phyloP scores from a whole-genome alignment of 805 yeast genomes.

The Blastobotrys chiropterorum region DNA sequence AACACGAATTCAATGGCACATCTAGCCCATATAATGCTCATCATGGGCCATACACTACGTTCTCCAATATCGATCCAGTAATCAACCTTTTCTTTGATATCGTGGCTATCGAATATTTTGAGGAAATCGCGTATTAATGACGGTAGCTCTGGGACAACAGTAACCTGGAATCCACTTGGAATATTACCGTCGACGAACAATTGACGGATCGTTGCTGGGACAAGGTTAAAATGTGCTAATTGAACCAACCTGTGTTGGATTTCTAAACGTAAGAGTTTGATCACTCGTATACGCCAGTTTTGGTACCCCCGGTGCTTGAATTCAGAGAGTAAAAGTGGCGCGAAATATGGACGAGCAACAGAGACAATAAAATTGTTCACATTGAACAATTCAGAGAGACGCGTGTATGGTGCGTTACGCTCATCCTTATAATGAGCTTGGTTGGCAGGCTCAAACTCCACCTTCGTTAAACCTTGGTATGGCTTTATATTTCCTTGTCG shows the following conservation, averaged over 20 bases:
- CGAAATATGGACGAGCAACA: slow-evolving; percentile 87
- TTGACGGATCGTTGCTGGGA: slow-evolving; percentile 64
- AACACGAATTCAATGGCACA: slow-evolving; percentile 85
- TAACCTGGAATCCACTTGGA: slow-evolving; percentile 76
- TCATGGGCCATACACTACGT: slow-evolving; percentile 85
- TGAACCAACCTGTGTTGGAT: slow-evolving; percentile 78
- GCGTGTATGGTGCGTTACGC: slow-evolving; percentile 68
- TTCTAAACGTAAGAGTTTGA: slow-evolving; percentile 65
- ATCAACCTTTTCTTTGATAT: slow-evolving; percentile 64
- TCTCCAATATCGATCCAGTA: slow-evolving; percentile 92
- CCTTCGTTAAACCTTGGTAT: slow-evolving; percentile 23
- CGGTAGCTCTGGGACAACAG: slow-evolving; percentile 81
- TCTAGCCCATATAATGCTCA: slow-evolving; percentile 78
- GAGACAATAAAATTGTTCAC: slow-evolving; percentile 91
- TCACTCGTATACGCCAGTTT: slow-evolving; percentile 36
- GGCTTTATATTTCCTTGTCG: slow-evolving; percentile 40
- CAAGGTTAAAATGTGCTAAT: slow-evolving; percentile 68
- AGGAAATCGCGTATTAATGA: slow-evolving; percentile 66
- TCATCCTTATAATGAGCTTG: slow-evolving; percentile 35
- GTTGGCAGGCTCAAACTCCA: slow-evolving; percentile 36
- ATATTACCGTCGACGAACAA: slow-evolving; percentile 83
- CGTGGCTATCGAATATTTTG: slow-evolving; percentile 69
- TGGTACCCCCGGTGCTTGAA: slow-evolving; percentile 54
- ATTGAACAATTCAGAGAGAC: slow-evolving; percentile 86
- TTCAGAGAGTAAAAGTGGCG: slow-evolving; percentile 81